Evolutionary conservation across 176 grass and related monocot genomes (phyloP), one percentile per base, ranked within the genome.

Genomic region (Rhynchospora tenuis): DNA sequence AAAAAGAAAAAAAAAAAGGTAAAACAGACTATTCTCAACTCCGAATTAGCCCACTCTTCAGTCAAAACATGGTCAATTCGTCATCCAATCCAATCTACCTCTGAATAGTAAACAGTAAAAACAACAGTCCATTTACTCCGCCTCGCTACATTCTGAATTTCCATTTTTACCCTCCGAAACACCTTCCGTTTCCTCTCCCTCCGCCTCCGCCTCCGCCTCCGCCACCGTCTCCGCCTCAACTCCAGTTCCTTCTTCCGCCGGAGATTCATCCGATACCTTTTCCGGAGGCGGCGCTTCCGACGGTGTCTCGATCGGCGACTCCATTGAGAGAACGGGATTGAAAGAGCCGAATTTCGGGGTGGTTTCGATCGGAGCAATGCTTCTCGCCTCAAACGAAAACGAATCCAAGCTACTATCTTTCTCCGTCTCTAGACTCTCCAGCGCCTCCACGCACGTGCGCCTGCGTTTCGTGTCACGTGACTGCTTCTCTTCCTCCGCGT

Each of bases 341-440:
- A 99, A 99, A 7, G 89, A 90, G 12, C 96, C 96, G 86, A 99
- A 95, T 86, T 90, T 99, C 44, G 96, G 96, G 29, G 93, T 95
- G 51, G 86, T 90, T 70, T 95, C 96, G 73, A 89, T 77, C 70
- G 86, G 88, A 87, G 86, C 58, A 81, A 93, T 82, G 15, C 80
- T 88, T 85, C 86, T 84, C 64, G 86, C 69, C 23, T 89, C 79
- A 76, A 99, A 99, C 23, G 91, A 92, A 89, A 99, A 98, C 10
- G 92, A 84, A 82, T 66, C 81, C 33, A 24, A 33, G 20, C 44
- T 29, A 62, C 67, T 14, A 2, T 67, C 65, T 78, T 13, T 79
- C 84, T 19, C 65, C 73, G 31, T 27, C 54, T 62, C 81, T 27
- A 88, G 24, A 16, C 59, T 80, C 61, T 95, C 93, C 47, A 98